Conservation (phyloP, 2,329 filamentous ascomycete species). For the Herpotrichia juniperi region DNA sequence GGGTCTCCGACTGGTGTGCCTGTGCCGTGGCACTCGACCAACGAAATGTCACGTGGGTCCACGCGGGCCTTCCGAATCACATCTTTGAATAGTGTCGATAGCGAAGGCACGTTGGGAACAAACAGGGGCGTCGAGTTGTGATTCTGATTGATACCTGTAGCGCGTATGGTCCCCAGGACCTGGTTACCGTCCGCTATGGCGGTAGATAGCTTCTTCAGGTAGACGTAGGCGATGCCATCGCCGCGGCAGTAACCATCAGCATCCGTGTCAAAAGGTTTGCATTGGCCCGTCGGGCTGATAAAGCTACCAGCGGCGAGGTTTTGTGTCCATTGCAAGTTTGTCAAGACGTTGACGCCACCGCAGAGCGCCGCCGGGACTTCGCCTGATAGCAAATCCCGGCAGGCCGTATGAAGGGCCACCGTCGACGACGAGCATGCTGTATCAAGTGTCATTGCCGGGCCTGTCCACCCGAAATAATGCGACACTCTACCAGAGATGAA, state of each 20-base stretch:
- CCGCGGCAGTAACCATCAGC: constrained; percentile 63
- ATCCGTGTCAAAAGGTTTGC: constrained; percentile 44
- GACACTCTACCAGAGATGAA: constrained; percentile 29
- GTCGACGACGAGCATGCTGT: constrained; percentile 43
- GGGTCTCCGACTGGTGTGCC: constrained; percentile 16
- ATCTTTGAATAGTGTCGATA: constrained; percentile 14
- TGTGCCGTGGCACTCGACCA: constrained; percentile 25
- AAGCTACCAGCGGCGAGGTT: constrained; percentile 48
- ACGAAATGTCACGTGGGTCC: constrained; percentile 28
- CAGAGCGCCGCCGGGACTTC: constrained; percentile 41
- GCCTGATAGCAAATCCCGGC: constrained; percentile 29
- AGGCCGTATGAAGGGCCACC: constrained; percentile 39
- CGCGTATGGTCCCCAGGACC: constrained; percentile 53
- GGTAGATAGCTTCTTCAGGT: constrained; percentile 59
- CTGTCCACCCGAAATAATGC: constrained; percentile 34
- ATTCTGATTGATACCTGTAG: constrained; percentile 18
- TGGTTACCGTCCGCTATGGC: constrained; percentile 57
- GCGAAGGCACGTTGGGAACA: constrained; percentile 20
- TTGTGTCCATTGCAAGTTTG: constrained; percentile 34
- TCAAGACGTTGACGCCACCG: constrained; percentile 44
- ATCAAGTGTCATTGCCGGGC: constrained; percentile 35
- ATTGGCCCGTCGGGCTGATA: constrained; percentile 53
- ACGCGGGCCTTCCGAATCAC: constrained; percentile 38
- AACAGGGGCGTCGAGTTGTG: constrained; percentile 16
- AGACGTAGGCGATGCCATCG: constrained; percentile 56